Evolutionary conservation across 371 early-diverging fungal species (phyloP).

Genomic region (Apophysomyces ossiformis): DNA sequence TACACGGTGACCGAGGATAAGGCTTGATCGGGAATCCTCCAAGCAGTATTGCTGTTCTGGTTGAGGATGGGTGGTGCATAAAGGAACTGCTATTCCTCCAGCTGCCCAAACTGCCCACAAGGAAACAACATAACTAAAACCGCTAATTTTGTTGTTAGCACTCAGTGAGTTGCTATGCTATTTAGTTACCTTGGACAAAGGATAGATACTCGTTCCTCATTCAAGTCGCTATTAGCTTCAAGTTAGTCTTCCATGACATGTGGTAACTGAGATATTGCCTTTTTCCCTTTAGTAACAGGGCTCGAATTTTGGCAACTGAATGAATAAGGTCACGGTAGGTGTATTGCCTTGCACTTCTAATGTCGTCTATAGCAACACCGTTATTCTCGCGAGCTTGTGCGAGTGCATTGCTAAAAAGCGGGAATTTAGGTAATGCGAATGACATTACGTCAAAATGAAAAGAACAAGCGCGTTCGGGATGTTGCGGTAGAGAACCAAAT

Average conservation of each 20-base stretch:
- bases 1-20: constrained; percentile 46
- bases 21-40: constrained; percentile 56
- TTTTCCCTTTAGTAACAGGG: constrained; percentile 30
- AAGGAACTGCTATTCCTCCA: constrained; percentile 79
- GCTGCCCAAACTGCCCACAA: constrained; percentile 84
- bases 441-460: background rate
- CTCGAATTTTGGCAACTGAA: constrained; percentile 30
- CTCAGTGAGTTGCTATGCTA: background rate
- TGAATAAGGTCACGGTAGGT: constrained; percentile 38
- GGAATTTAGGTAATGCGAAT: constrained; percentile 35
- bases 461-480: background rate
- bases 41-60: constrained; percentile 71
- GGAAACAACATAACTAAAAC: constrained; percentile 71
- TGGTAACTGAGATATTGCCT: constrained; percentile 20
- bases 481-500: too few relatives aligned
- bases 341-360: constrained; percentile 20
- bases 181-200: constrained; percentile 63
- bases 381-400: constrained; percentile 27
- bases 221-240: constrained; percentile 39
- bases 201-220: constrained; percentile 71
- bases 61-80: constrained; percentile 69
- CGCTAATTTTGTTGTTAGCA: constrained; percentile 24
- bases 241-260: background rate
- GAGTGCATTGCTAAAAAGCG: constrained; percentile 38
- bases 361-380: constrained; percentile 43